Evolutionary conservation across 768 basidiomycete species (phyloP).

Genomic region (Flagelloscypha sp.): DNA sequence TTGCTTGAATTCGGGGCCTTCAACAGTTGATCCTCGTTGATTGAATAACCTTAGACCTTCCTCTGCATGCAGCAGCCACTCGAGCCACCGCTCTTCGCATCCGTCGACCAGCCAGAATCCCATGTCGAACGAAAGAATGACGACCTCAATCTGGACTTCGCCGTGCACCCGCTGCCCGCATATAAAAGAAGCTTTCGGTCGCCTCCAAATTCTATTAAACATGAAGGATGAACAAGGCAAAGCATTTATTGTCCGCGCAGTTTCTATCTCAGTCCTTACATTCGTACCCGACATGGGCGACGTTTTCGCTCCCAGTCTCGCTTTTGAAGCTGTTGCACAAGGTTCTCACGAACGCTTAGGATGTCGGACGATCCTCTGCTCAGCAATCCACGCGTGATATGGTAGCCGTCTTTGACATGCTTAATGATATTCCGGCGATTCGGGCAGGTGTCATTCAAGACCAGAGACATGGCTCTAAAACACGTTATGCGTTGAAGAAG

Average conservation of each 20-base stretch:
- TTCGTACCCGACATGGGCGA: slow-evolving; percentile 35
- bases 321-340: slow-evolving; percentile 49
- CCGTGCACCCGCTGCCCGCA: no score
- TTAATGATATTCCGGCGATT: slow-evolving; percentile 37
- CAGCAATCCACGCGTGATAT: slow-evolving; percentile 42
- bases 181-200: no score
- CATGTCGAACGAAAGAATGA: no score
- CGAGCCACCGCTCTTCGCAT: no score
- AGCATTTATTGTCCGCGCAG: slow-evolving; percentile 14
- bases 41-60: no score
- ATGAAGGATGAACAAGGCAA: no score
- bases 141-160: no score
- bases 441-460: slow-evolving; percentile 39
- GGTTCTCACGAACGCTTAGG: slow-evolving; percentile 46
- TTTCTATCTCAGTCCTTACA: slow-evolving; percentile 11
- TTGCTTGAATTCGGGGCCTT: no score
- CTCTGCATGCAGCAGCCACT: no score
- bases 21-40: no score
- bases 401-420: slow-evolving; percentile 49
- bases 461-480: slow-evolving; percentile 35
- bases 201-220: no score
- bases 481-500: slow-evolving; percentile 46
- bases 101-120: no score
- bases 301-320: slow-evolving; percentile 45
- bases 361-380: slow-evolving; percentile 35